These are phyloP conservation scores for Trypanosoma avium DNA, from an alignment of 208 protist genomes.

Conservation along the genomic window DNA sequence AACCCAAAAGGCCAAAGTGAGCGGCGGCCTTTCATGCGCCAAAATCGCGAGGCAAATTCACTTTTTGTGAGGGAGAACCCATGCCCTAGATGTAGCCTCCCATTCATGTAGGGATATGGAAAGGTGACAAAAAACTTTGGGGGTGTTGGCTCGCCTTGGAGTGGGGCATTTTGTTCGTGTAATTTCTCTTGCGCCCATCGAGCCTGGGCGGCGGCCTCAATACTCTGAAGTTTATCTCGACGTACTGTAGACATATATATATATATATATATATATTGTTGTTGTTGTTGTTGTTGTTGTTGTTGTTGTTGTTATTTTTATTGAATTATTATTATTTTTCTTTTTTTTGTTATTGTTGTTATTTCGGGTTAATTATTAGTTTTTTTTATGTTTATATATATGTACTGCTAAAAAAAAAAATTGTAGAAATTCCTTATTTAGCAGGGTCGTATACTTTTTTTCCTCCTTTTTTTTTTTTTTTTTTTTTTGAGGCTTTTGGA, in stretches of 20 bases:
- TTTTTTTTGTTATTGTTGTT: not conserved
- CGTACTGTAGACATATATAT: slow-evolving; percentile 74
- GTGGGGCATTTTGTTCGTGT: slow-evolving; percentile 66
- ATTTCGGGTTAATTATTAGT: not conserved
- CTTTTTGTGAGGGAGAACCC: slow-evolving; percentile 99
- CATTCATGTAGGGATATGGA: slow-evolving; percentile 99
- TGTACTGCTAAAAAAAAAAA: not conserved
- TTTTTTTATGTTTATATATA: not conserved
- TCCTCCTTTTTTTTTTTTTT: not conserved
- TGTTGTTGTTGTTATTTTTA: not conserved
- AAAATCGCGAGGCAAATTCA: slow-evolving; percentile 98
- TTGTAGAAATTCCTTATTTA: not conserved
- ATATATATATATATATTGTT: not conserved
- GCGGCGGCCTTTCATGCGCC: slow-evolving; percentile 97
- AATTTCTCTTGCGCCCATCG: slow-evolving; percentile 63
- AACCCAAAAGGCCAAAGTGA: slow-evolving; percentile 99
- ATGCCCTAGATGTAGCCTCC: slow-evolving; percentile 99
- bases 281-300: not conserved
- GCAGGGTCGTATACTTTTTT: not conserved
- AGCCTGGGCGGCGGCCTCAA: slow-evolving; percentile 66
- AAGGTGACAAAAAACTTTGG: slow-evolving; percentile 99
- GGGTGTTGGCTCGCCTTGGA: slow-evolving; percentile 36
- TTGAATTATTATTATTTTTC: not conserved
- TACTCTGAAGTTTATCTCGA: slow-evolving; percentile 69
- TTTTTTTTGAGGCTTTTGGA: not conserved